Conservation (phyloP, 208 protist species). For the Acanthamoeba sp. region DNA sequence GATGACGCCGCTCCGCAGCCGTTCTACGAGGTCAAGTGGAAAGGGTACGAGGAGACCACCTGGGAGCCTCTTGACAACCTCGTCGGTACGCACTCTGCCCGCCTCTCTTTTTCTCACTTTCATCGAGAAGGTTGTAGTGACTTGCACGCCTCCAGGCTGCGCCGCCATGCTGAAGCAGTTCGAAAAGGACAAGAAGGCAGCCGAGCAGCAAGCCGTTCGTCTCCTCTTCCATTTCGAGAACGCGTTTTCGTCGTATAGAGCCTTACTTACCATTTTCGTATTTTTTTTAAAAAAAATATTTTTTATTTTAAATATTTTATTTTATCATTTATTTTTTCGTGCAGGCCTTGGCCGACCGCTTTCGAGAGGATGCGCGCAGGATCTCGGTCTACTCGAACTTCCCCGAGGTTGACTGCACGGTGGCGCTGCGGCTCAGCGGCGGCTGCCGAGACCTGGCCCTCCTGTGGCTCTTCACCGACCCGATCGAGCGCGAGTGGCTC, state of each 20-base stretch:
- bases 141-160: not conserved
- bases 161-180: not conserved
- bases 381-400: not conserved
- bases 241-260: no score
- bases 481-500: not conserved
- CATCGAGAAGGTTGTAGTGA: no score
- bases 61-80: conserved; percentile 26
- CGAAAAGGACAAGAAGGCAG: not conserved
- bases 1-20: not conserved
- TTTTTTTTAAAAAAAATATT: no score
- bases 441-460: conserved; percentile 10
- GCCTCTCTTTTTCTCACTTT: no score
- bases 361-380: not conserved
- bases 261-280: no score
- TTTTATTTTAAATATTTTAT: no score
- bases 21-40: conserved; percentile 49
- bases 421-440: conserved; percentile 8
- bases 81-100: not conserved
- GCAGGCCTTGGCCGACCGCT: not conserved
- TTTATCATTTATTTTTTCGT: no score
- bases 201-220: not conserved
- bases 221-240: no score
- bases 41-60: conserved; percentile 23
- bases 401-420: not conserved
- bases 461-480: conserved; percentile 7